phyloP scores from a whole-genome alignment of 352 stramenopile species.

The Phytophthora constricta region DNA sequence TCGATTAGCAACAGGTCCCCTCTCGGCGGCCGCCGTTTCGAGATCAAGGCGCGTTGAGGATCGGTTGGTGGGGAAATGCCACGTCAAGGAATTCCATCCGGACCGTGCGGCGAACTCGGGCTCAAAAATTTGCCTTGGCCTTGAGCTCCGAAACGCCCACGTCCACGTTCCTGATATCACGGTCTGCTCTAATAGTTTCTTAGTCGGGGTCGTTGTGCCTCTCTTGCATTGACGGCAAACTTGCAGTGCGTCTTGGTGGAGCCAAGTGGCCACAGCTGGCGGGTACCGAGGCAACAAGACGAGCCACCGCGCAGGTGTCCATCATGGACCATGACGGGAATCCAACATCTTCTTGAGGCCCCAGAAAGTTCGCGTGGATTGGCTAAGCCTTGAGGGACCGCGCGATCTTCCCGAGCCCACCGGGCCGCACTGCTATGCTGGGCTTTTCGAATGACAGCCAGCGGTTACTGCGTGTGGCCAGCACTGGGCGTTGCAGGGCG shows the following conservation, averaged over 20 bases:
- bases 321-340: no score
- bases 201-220: no score
- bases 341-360: background rate
- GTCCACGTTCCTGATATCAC: no score
- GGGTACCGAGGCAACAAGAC: no score
- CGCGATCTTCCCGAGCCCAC: background rate
- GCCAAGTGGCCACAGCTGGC: no score
- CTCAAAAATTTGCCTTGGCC: background rate
- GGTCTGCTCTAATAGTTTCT: no score
- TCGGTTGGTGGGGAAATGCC: no score
- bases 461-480: background rate
- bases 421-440: background rate
- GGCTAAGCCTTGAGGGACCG: background rate
- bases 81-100: background rate
- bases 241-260: no score
- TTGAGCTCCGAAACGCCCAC: no score
- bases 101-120: constrained; percentile 11
- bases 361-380: background rate
- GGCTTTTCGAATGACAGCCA: background rate
- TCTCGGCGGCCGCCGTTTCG: background rate
- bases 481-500: no score
- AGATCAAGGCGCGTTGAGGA: background rate
- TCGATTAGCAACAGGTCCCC: background rate
- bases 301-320: background rate
- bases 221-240: background rate